These are phyloP conservation scores for Lactarius quietus DNA, from an alignment of 768 basidiomycete genomes.

Conservation along the genomic window DNA sequence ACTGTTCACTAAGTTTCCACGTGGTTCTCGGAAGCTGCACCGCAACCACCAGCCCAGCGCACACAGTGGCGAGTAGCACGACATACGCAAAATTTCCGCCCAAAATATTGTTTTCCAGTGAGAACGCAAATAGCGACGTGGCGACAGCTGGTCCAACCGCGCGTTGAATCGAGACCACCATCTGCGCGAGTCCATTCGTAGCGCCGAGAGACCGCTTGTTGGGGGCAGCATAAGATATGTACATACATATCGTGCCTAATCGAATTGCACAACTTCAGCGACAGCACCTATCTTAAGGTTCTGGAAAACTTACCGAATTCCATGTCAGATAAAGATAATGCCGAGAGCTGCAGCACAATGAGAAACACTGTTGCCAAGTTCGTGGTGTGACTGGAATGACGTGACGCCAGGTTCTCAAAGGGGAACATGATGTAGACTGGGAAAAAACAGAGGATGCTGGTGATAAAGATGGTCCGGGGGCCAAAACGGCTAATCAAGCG, in stretches of 20 bases:
- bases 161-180: constrained; percentile 25
- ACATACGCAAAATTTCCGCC: too few relatives aligned
- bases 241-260: constrained; percentile 65
- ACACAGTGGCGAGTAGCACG: too few relatives aligned
- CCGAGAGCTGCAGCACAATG: constrained; percentile 11
- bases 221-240: constrained; percentile 60
- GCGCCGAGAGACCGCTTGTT: constrained; percentile 63
- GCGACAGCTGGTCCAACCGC: too few relatives aligned
- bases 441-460: constrained; percentile 28
- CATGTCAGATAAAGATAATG: constrained; percentile 6
- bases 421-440: constrained; percentile 33
- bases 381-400: background rate
- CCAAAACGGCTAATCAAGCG: constrained; percentile 37
- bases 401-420: constrained; percentile 17
- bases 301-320: constrained; percentile 12
- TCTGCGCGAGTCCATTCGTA: constrained; percentile 53
- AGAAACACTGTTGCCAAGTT: background rate
- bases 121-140: too few relatives aligned
- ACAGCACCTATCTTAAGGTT: background rate
- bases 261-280: constrained; percentile 14
- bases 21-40: too few relatives aligned
- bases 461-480: constrained; percentile 34
- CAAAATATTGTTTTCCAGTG: too few relatives aligned
- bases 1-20: too few relatives aligned
- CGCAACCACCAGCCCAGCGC: too few relatives aligned